Evolutionary conservation across 805 yeast species (phyloP), one percentile per base, ranked within the genome.

Genomic region (Diddensiella transvaalensis): DNA sequence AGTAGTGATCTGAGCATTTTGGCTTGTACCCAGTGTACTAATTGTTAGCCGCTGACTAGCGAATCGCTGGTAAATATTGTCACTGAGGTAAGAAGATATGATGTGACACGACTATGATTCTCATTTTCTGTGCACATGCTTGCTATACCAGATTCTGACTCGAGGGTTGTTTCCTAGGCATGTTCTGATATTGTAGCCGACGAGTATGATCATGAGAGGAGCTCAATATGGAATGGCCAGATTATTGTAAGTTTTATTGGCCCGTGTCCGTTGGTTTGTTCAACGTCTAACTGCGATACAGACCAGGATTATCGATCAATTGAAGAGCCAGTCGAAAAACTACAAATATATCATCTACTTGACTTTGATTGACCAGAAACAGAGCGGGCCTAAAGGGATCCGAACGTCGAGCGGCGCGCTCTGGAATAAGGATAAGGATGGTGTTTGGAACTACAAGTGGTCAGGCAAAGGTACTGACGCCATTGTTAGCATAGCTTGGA

Each of bases 401-500:
- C 43, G 55, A 23, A 48, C 55, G 11, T 37, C 49, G 30, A 39
- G 44, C 40, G 62, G 62, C 3, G 51, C 55, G 10, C 52, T 40
- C 36, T 54, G 58, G 58, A 54, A 58, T 45, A n/a, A 52, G 21
- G 60, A 55, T 6, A 55, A 56, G 37, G 62, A 58, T 30, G 62
- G 62, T 1, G 43, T 56, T 4, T 58, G 61, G 61, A 54, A 58
- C 37, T 46, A 51, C 46, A 52, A 52, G 26, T 53, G 52, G 51
- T 39, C 44, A 36, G 49, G 52, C n/a, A 48, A 43, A 23, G 48
- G 48, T 15, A 49, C 53, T 5, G 60, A 53, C 13, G 60, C 54
- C 13, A 24, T 58, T 19, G 44, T 58, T 10, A 54, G 54, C 35
- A 50, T 58, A 42, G 58, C 55, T 13, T 58, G 61, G 61, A 45